Conservation (phyloP, 495 filamentous ascomycete species). For the Daldinia bambusicola region DNA sequence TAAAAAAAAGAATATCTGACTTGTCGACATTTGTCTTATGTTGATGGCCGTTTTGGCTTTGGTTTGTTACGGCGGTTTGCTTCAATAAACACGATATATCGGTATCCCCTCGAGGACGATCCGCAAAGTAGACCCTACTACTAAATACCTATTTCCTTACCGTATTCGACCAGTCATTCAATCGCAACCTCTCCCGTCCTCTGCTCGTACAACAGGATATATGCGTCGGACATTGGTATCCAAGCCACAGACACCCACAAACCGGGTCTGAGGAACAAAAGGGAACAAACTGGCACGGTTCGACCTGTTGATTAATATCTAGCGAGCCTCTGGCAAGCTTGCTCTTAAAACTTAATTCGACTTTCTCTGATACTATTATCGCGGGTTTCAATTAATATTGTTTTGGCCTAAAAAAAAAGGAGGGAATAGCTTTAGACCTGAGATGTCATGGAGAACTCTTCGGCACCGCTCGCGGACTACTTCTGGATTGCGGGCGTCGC, state of each 20-base stretch:
- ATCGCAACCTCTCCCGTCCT: constrained; percentile 20
- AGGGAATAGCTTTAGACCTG: constrained; percentile 45
- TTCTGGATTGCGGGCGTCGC: constrained; percentile 98
- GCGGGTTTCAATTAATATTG: constrained; percentile 22
- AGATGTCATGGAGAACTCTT: constrained; percentile 68
- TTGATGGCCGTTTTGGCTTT: constrained; percentile 31
- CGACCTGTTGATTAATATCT: constrained; percentile 22
- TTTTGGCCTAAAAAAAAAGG: constrained; percentile 26
- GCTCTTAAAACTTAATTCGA: constrained; percentile 13
- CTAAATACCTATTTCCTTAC: constrained; percentile 11
- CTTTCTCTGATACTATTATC: constrained; percentile 16
- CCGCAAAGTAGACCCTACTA: constrained; percentile 27
- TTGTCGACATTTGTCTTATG: constrained; percentile 30
- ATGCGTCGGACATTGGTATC: constrained; percentile 37
- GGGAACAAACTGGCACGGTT: constrained; percentile 33
- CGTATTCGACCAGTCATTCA: constrained; percentile 34
- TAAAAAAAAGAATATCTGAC: constrained; percentile 31
- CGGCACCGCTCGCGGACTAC: constrained; percentile 92
- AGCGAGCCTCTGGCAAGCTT: constrained; percentile 18
- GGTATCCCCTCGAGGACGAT: constrained; percentile 33
- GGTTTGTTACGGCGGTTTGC: constrained; percentile 35
- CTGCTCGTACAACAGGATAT: constrained; percentile 38
- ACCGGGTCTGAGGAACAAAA: constrained; percentile 31
- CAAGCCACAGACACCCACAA: constrained; percentile 37
- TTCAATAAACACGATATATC: constrained; percentile 37